A percentile compares a stretch with the other conserved stretches of the same genome.
phyloP scores from a whole-genome alignment of 352 stramenopile species.

The Phytophthora sojae region DNA sequence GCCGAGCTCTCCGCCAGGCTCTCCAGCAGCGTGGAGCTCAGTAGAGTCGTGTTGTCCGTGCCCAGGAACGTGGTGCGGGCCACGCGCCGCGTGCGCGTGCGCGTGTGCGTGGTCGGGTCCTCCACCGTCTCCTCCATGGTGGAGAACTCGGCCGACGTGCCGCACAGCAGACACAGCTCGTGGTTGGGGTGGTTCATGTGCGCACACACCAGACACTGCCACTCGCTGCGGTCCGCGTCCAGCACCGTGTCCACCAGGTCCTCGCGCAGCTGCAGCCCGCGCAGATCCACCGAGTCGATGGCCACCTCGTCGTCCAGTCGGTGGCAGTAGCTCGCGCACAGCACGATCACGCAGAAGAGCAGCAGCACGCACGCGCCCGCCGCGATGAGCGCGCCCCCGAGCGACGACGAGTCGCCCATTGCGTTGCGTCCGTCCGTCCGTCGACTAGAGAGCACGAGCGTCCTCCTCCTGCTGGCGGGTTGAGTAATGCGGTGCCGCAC shows the following conservation, averaged over 20 bases:
- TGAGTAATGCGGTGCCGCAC: too few species aligned
- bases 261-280: constrained; percentile 62
- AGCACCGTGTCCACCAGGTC: constrained; percentile 75
- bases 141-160: constrained; percentile 65
- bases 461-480: too few species aligned
- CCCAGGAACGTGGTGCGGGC: constrained; percentile 41
- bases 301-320: constrained; percentile 43
- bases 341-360: constrained; percentile 56
- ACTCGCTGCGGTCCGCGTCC: constrained; percentile 66
- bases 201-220: constrained; percentile 78
- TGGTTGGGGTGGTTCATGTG: constrained; percentile 82
- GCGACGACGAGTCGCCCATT: constrained; percentile 41
- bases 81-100: constrained; percentile 18
- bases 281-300: constrained; percentile 65
- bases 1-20: constrained; percentile 20
- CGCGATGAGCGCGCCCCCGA: constrained; percentile 41
- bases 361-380: constrained; percentile 47
- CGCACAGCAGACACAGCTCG: constrained; percentile 65
- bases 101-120: constrained; percentile 18
- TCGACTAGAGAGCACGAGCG: not conserved
- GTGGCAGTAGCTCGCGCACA: constrained; percentile 53
- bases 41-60: constrained; percentile 37
- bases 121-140: constrained; percentile 50
- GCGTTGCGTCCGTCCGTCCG: not conserved
- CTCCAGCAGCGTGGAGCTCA: constrained; percentile 43